phyloP scores from a whole-genome alignment of 352 stramenopile genomes.

The Paralagenidium karlingii region DNA sequence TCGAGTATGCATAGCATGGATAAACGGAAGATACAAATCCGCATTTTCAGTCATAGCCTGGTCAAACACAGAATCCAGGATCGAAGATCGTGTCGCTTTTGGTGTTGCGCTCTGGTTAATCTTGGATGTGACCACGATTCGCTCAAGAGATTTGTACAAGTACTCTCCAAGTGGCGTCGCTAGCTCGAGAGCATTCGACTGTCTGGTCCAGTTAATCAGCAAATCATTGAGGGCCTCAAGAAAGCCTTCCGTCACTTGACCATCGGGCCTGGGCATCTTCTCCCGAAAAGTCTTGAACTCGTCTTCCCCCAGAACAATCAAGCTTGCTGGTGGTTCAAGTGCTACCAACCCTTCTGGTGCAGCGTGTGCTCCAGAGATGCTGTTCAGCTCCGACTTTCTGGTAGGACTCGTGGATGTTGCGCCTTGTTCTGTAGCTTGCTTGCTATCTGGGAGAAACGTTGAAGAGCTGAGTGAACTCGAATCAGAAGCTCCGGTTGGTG shows the following conservation, averaged over 20 bases:
- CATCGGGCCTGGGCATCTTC: slow-evolving; percentile 46
- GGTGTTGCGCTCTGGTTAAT: slow-evolving; percentile 47
- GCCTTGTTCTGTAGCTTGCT: slow-evolving; percentile 13
- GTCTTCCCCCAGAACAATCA: slow-evolving; percentile 49
- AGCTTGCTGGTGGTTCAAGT: slow-evolving; percentile 26
- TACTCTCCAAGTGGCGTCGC: slow-evolving; percentile 44
- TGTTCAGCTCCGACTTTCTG: slow-evolving; percentile 12
- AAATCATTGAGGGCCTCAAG: slow-evolving; percentile 74
- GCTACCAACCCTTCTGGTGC: slow-evolving; percentile 13
- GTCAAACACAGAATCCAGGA: slow-evolving; percentile 73
- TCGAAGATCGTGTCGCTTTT: slow-evolving; percentile 41
- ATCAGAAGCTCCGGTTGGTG: too few relatives aligned
- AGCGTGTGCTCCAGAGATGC: too few relatives aligned
- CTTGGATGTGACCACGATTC: slow-evolving; percentile 62
- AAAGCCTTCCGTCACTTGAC: slow-evolving; percentile 51
- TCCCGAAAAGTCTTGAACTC: slow-evolving; percentile 73
- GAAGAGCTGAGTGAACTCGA: slow-evolving; percentile 48
- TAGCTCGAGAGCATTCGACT: slow-evolving; percentile 59
- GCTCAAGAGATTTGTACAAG: slow-evolving; percentile 46
- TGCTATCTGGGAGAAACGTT: slow-evolving; percentile 67
- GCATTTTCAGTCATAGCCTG: slow-evolving; percentile 57
- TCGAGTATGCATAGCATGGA: slow-evolving; percentile 64
- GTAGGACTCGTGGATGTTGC: slow-evolving; percentile 12
- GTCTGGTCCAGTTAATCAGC: slow-evolving; percentile 70
- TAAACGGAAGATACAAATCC: slow-evolving; percentile 60